Conservation (phyloP, 495 filamentous ascomycete species). For the Pseudomonodictys pantanalensis region DNA sequence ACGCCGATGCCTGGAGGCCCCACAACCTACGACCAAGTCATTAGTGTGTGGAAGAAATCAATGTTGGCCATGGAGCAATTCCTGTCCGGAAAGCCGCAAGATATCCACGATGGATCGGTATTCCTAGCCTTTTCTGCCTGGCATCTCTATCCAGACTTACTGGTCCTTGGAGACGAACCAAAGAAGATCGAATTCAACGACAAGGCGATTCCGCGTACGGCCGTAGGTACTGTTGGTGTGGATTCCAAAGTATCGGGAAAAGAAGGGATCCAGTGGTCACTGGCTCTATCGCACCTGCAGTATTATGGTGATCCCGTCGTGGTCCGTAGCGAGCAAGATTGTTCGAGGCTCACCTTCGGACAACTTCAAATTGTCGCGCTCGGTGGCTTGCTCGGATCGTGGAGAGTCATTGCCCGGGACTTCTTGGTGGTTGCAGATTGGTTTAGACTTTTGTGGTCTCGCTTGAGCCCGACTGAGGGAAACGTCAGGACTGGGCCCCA, state of each 20-base stretch:
- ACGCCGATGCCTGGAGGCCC: not conserved
- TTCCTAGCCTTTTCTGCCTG: constrained; percentile 14
- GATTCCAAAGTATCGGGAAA: constrained; percentile 17
- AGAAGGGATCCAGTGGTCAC: constrained; percentile 37
- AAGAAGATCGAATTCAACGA: constrained; percentile 1
- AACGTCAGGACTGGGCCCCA: not conserved
- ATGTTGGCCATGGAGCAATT: constrained; percentile 7
- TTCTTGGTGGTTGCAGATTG: not conserved
- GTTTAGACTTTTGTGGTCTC: not conserved
- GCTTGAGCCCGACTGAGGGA: not conserved
- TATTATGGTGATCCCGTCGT: constrained; percentile 37
- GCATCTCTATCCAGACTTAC: constrained; percentile 23
- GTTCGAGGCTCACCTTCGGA: not conserved
- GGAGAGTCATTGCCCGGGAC: not conserved
- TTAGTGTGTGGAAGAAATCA: not conserved
- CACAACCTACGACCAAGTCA: not conserved
- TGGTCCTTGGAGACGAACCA: not conserved
- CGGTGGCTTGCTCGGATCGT: not conserved
- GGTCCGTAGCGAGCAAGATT: not conserved
- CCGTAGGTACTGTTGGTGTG: constrained; percentile 7
- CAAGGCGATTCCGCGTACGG: not conserved
- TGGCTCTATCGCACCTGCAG: constrained; percentile 37
- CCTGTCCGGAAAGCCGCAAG: constrained; percentile 25
- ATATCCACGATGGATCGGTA: not conserved
- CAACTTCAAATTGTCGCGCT: not conserved